A percentile compares a stretch with the other conserved stretches of the same genome.
Conservation (phyloP, 345 rosid genomes). For the Lepidium sativum region DNA sequence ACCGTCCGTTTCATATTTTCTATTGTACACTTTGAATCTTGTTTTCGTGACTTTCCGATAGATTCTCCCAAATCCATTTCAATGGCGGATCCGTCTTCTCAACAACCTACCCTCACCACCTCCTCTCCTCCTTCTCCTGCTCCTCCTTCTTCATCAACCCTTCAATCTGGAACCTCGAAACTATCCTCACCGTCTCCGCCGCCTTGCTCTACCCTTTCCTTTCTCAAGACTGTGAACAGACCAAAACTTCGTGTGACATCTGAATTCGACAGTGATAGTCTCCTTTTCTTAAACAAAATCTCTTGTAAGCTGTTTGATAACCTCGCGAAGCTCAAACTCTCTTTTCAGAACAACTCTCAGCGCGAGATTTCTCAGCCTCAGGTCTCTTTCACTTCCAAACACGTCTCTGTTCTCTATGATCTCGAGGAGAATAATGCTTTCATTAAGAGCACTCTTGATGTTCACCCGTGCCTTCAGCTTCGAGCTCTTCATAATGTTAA, state of each 20-base stretch:
- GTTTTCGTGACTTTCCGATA: background rate
- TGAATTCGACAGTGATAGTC: conserved; percentile 83
- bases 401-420: conserved; percentile 66
- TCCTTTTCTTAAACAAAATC: conserved; percentile 61
- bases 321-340: conserved; percentile 72
- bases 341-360: conserved; percentile 52
- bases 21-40: background rate
- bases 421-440: conserved; percentile 57
- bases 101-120: conserved; percentile 25
- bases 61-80: conserved; percentile 15
- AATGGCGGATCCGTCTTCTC: conserved; percentile 40
- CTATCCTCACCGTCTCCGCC: conserved; percentile 21
- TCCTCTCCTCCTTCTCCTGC: background rate
- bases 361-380: conserved; percentile 68
- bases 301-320: conserved; percentile 75
- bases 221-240: conserved; percentile 32
- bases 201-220: conserved; percentile 8
- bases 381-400: conserved; percentile 53
- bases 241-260: conserved; percentile 68
- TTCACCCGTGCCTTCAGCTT: conserved; percentile 64
- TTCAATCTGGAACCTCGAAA: conserved; percentile 12
- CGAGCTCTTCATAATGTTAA: conserved; percentile 71
- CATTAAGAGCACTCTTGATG: conserved; percentile 44
- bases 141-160: background rate
- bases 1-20: conserved; percentile 24